Conservation (phyloP, 306 rosid species). For the Castanea crenata region DNA sequence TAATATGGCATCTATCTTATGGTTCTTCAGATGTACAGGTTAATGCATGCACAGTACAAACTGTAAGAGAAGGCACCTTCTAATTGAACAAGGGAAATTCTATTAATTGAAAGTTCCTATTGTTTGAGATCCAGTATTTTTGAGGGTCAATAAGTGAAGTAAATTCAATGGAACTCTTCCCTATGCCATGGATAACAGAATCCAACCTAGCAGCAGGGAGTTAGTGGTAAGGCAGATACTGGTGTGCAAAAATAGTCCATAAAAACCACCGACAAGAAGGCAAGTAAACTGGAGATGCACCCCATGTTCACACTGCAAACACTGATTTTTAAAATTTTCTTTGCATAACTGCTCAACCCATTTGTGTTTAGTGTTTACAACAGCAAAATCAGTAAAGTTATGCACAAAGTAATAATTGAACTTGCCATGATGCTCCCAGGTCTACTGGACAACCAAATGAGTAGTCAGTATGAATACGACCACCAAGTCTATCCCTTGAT, state of each 20-base stretch:
- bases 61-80: background rate
- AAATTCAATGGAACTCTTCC: background rate
- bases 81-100: background rate
- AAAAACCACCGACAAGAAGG: background rate
- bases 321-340: background rate
- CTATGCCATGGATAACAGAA: background rate
- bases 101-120: background rate
- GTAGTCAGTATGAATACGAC: constrained; percentile 78
- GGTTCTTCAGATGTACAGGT: background rate
- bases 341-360: background rate
- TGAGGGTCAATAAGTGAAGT: background rate
- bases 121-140: background rate
- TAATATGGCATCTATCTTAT: constrained; percentile 1
- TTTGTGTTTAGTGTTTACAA: background rate
- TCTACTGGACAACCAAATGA: constrained; percentile 89
- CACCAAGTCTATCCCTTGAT: constrained; percentile 80
- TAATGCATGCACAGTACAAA: background rate
- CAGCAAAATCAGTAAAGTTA: background rate
- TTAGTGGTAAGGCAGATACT: background rate
- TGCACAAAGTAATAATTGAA: constrained; percentile 3
- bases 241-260: background rate
- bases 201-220: background rate
- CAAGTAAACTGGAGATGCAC: background rate
- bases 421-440: constrained; percentile 90
- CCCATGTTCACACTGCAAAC: background rate